Evolutionary conservation across 176 grass and related monocot genomes (phyloP), one percentile per base, ranked within the genome.

Genomic region (Carex parvula): DNA sequence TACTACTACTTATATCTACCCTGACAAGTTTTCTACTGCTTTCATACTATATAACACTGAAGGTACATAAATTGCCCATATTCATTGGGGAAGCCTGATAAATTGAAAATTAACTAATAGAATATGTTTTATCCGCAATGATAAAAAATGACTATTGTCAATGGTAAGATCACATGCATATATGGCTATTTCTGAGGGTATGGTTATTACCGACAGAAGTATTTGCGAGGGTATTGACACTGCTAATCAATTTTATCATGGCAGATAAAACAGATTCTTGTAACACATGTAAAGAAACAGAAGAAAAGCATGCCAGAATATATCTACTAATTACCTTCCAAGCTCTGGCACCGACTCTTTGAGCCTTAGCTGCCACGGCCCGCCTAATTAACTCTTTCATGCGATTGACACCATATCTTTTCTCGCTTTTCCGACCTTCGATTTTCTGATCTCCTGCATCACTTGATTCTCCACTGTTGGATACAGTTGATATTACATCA

Each of bases 341-440:
- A 58, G 60, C 79, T 70, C 61, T 89, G 80, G 68, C 33, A 21
- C 84, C 88, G 70, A 65, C 70, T 70, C 57, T 79, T 18, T 58
- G 58, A 60, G 84, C 41, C 68, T 76, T 86, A 22, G 59, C 79
- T 0, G 79, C 58, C 56, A 66, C 54, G 37, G 80, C 88, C 70
- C 79, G 75, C 22, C 33, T 85, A 37, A 89, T 80, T 60, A 89
- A 70, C 84, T 89, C 88, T 60, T 86, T 89, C 88, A 89, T 79
- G 3, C 84, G 79, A 11, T 52, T 18, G 8, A 86, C 59, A 15
- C 79, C 69, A 21, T 60, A 61, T 76, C 83, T 16, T 72, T 80
- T 70, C 77, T 89, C 67, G 18, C 84, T 60, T 35, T 39, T 86
- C 18, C 79, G 32, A 37, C 30, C 60, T 7, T 67, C 57, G 2